A percentile compares a stretch with the other conserved stretches of the same genome.
These are phyloP conservation scores for Limnanthes douglasii DNA, from an alignment of 345 rosid species.

Conservation along the genomic window DNA sequence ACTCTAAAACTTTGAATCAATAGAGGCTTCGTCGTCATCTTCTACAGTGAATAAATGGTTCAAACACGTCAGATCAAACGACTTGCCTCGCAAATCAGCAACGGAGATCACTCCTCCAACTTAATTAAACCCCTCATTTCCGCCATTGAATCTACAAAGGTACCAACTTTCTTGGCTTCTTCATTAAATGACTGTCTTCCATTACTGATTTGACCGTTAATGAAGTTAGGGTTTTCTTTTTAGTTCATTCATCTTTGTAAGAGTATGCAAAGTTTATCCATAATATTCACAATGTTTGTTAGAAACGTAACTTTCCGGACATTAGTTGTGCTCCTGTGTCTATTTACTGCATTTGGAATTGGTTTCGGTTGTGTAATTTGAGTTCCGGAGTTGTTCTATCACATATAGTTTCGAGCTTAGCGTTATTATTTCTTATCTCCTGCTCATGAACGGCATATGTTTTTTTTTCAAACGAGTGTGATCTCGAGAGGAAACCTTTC, in stretches of 20 bases:
- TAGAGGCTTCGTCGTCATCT: too few species aligned
- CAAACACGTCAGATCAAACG: conserved; percentile 6
- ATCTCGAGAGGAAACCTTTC: too few species aligned
- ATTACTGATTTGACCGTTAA: neutral
- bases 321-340: too few species aligned
- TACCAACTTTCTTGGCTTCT: conserved; percentile 5
- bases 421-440: too few species aligned
- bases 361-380: too few species aligned
- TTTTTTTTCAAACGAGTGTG: too few species aligned
- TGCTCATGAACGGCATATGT: too few species aligned
- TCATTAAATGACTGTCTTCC: neutral
- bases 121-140: conserved; percentile 11
- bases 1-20: too few species aligned
- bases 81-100: neutral
- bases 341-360: too few species aligned
- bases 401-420: too few species aligned
- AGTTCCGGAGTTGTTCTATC: too few species aligned
- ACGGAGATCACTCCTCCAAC: neutral
- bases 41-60: too few species aligned
- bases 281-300: neutral
- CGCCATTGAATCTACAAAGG: conserved; percentile 10
- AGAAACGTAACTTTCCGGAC: neutral
- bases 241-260: neutral
- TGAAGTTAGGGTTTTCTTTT: neutral
- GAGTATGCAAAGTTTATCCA: neutral